Evolutionary conservation across 176 grass and related monocot species (phyloP), one percentile per base, ranked within the genome.

Genomic region (Bothriochloa decipiens): DNA sequence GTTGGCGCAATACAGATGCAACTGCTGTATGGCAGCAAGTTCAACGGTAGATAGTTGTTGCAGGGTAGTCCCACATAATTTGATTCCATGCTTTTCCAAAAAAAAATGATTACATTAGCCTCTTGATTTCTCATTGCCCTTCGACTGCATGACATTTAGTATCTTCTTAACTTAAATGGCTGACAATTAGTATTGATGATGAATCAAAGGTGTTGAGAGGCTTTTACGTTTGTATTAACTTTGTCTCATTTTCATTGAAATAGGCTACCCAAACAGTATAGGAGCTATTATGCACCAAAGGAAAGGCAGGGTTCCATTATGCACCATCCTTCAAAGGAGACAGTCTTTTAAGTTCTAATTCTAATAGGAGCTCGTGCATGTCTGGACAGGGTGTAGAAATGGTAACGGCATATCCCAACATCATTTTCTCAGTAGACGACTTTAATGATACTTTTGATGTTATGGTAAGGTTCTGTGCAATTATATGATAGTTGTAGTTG

Each of bases 401-500:
- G 11, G 61, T 87, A 49, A 91, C 93, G 69, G 91, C 96, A 49
- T 99, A 99, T 82, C 93, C 93, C 49, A 92, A 96, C 83, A 96
- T 99, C 65, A 92, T 83, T 82, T 99, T 99, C 80, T 83, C 96
- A 66, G 91, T 98, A 68, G 96, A 98, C 55, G 93, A 98, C 81
- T 98, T 98, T 28, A 91, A 95, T 84, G 96, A 98, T 84, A 93
- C 96, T 84, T 98, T 98, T 87, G 96, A 92, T 79, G 89, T 93
- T 43, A 91, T 95, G 91, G 96, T 98, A 86, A 95, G 85, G 85
- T 89, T 74, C 11, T 5, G 11, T 76, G 57, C 66, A 75, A 68
- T 80, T 29, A 26, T 63, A 3, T 23, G 43, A 11, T 17, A 13
- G 13, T 46, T 45, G 6, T 49, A 73, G 22, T 65, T 26, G 23